Conservation (phyloP, 202 grass and related monocot genomes). For the Zizania palustris region DNA sequence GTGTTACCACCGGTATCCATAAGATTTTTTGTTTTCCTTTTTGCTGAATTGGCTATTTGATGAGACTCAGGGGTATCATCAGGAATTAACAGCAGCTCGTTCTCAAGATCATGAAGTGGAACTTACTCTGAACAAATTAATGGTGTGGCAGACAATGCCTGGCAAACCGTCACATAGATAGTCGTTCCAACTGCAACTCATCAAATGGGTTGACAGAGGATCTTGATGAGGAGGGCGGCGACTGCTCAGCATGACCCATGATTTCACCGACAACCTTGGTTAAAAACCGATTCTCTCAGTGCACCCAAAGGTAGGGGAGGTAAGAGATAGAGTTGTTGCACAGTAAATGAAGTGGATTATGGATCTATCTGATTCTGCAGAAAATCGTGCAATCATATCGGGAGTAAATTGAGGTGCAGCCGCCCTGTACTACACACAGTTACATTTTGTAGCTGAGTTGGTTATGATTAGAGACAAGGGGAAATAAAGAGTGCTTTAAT, state of each 20-base stretch:
- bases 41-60: too few relatives aligned
- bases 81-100: slow-evolving; percentile 43
- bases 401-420: neutral
- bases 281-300: slow-evolving; percentile 3
- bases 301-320: neutral
- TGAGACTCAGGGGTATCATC: slow-evolving; percentile 43
- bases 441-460: slow-evolving; percentile 48
- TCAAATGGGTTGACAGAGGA: slow-evolving; percentile 71
- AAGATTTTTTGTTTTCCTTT: too few relatives aligned
- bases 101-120: slow-evolving; percentile 72
- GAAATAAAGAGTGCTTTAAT: slow-evolving; percentile 31
- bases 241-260: slow-evolving; percentile 22
- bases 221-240: slow-evolving; percentile 50
- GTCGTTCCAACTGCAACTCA: slow-evolving; percentile 55
- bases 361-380: neutral
- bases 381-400: neutral
- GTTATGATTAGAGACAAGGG: slow-evolving; percentile 42
- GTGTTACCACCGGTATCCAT: too few relatives aligned
- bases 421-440: slow-evolving; percentile 32
- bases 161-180: slow-evolving; percentile 40
- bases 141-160: slow-evolving; percentile 43
- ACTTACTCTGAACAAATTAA: slow-evolving; percentile 57
- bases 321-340: neutral
- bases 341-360: slow-evolving; percentile 6
- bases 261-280: slow-evolving; percentile 10